A percentile compares a stretch with the other conserved stretches of the same genome.
Evolutionary conservation across 768 basidiomycete genomes (phyloP).

Genomic region (Tylopilus intermedius): DNA sequence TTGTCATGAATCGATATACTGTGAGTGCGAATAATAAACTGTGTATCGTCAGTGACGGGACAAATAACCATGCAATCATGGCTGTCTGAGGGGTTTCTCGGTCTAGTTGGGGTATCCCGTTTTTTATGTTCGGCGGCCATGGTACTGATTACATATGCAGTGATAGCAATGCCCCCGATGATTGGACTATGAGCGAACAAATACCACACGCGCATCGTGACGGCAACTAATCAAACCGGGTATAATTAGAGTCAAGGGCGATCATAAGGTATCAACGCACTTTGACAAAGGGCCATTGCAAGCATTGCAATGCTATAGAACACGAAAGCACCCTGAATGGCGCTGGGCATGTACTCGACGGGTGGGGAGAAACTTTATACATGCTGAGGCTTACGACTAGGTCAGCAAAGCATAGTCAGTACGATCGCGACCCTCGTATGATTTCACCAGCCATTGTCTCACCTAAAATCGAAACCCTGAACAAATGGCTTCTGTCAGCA

Average conservation of each 20-base stretch:
- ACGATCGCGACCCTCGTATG: too few relatives aligned
- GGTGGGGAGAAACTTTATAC: neutral
- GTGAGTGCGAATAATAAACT: too few relatives aligned
- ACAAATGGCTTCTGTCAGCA: neutral
- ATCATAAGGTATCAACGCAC: neutral
- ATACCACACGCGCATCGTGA: slow-evolving; percentile 19
- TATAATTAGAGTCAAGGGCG: neutral
- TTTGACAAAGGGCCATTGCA: slow-evolving; percentile 15
- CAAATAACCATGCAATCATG: too few relatives aligned
- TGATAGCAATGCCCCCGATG: slow-evolving; percentile 1
- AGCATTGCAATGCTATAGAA: neutral
- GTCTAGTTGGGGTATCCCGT: too few relatives aligned
- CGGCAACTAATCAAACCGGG: slow-evolving; percentile 1
- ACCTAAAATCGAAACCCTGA: slow-evolving; percentile 8
- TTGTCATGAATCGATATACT: too few relatives aligned
- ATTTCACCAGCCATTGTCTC: neutral
- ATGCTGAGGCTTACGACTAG: slow-evolving; percentile 6
- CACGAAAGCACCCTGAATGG: neutral
- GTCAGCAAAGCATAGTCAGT: neutral
- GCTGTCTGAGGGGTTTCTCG: too few relatives aligned
- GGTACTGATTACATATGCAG: too few relatives aligned
- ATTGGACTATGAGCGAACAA: slow-evolving; percentile 6
- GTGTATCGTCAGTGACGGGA: too few relatives aligned
- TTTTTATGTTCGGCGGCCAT: neutral
- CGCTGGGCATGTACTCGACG: neutral